Conservation (phyloP, 2,329 filamentous ascomycete species). For the Ophiobolus disseminans region DNA sequence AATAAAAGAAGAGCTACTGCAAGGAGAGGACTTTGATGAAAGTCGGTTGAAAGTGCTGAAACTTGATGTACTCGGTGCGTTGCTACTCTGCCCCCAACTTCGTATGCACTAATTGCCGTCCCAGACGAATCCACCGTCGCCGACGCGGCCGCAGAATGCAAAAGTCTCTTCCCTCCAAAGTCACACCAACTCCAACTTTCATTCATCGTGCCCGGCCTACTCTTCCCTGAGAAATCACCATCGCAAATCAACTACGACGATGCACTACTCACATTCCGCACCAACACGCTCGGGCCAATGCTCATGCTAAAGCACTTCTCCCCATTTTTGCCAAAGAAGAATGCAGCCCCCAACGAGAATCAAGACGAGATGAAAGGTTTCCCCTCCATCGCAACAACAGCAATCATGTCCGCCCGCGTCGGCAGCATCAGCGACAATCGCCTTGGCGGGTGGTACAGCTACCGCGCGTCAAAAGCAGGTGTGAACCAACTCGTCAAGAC, state of each 20-base stretch:
- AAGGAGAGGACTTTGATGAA: slow-evolving; percentile 56
- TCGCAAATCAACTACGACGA: slow-evolving; percentile 66
- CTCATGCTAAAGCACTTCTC: slow-evolving; percentile 79
- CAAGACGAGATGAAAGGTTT: slow-evolving; percentile 34
- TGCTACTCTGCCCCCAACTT: not conserved
- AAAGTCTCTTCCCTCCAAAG: slow-evolving; percentile 58
- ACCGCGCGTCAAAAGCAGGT: slow-evolving; percentile 77
- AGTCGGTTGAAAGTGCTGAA: slow-evolving; percentile 60
- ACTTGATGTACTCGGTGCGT: slow-evolving; percentile 64
- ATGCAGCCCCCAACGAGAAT: slow-evolving; percentile 7
- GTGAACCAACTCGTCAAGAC: slow-evolving; percentile 75
- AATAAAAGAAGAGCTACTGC: slow-evolving; percentile 59
- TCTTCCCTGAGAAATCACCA: slow-evolving; percentile 76
- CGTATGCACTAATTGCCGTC: not conserved
- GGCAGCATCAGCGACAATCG: slow-evolving; percentile 76
- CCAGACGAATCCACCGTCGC: slow-evolving; percentile 69
- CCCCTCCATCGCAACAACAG: slow-evolving; percentile 67
- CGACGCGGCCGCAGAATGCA: slow-evolving; percentile 62
- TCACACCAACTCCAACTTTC: slow-evolving; percentile 69
- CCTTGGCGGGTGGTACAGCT: slow-evolving; percentile 82
- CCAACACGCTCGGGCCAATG: slow-evolving; percentile 77
- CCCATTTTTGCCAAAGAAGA: slow-evolving; percentile 69
- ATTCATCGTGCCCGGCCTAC: slow-evolving; percentile 73
- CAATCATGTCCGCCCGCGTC: slow-evolving; percentile 80
- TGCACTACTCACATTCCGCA: slow-evolving; percentile 72